Evolutionary conservation across 805 yeast species (phyloP).

Genomic region (Kazachstania psychrophila): DNA sequence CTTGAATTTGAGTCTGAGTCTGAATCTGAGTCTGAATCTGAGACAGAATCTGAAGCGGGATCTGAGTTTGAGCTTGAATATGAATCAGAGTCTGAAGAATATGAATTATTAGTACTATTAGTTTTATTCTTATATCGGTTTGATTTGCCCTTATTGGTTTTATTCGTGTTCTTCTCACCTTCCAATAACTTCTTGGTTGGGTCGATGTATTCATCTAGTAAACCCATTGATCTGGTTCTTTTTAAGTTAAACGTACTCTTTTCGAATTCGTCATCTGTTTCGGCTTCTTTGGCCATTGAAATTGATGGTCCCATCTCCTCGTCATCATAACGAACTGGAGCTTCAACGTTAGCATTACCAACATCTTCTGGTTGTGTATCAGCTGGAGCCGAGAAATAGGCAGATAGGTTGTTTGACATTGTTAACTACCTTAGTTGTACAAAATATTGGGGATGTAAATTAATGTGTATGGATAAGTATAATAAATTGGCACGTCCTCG

Average conservation of each 20-base stretch:
- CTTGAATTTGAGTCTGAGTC: conserved; percentile 3
- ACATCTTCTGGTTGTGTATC: too few species aligned
- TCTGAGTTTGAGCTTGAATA: not conserved
- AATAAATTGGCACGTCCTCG: too few species aligned
- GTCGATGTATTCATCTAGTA: conserved; percentile 59
- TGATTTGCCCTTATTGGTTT: not conserved
- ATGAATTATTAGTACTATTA: conserved; percentile 2
- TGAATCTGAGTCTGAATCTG: not conserved
- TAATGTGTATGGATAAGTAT: too few species aligned
- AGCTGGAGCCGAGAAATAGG: conserved; percentile 17
- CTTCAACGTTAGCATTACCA: too few species aligned
- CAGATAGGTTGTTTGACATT: conserved; percentile 26
- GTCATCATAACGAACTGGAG: too few species aligned
- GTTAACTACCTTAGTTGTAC: too few species aligned
- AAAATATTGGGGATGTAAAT: too few species aligned
- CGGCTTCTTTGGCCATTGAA: conserved; percentile 55
- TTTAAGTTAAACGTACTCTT: conserved; percentile 65
- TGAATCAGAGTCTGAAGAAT: too few species aligned
- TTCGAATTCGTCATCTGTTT: conserved; percentile 60
- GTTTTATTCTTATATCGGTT: conserved; percentile 17
- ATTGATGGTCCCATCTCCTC: conserved; percentile 33
- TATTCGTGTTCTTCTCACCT: conserved; percentile 4
- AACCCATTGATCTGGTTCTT: conserved; percentile 74
- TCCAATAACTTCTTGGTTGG: conserved; percentile 35
- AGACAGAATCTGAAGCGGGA: too few species aligned